These are phyloP conservation scores for Coemansia sp. DNA, from an alignment of 192 early-diverging fungal genomes.

Conservation along the genomic window DNA sequence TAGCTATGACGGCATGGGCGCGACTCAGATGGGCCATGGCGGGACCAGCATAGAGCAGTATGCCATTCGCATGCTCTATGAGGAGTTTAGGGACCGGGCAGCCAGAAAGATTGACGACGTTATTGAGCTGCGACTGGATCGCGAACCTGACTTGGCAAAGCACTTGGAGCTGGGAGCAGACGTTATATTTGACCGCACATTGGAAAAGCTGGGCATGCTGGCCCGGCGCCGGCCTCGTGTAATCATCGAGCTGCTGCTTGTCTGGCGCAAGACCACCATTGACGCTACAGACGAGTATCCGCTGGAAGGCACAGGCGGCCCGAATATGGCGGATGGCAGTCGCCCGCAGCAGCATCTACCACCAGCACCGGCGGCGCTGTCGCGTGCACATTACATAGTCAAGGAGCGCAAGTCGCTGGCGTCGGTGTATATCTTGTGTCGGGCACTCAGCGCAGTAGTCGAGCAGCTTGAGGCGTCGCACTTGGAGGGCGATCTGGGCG, in stretches of 20 bases:
- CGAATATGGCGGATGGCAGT: neutral
- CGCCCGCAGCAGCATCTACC: neutral
- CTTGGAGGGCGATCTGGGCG: constrained; percentile 81
- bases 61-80: constrained; percentile 48
- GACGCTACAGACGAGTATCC: constrained; percentile 41
- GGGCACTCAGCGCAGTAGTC: constrained; percentile 86
- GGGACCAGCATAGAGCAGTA: constrained; percentile 46
- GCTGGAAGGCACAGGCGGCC: constrained; percentile 27
- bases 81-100: constrained; percentile 48
- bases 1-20: constrained; percentile 5
- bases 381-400: constrained; percentile 47
- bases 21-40: neutral
- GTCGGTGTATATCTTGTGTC: constrained; percentile 86
- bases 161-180: constrained; percentile 72
- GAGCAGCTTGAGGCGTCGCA: constrained; percentile 69
- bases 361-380: constrained; percentile 18
- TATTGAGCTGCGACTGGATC: constrained; percentile 56
- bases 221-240: constrained; percentile 85
- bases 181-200: constrained; percentile 77
- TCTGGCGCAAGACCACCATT: constrained; percentile 75
- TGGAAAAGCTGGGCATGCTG: constrained; percentile 77
- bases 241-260: constrained; percentile 79
- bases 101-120: constrained; percentile 42
- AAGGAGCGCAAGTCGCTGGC: constrained; percentile 60
- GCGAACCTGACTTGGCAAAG: constrained; percentile 64